Conservation (phyloP, 352 stramenopile genomes). For the Globisporangium heterothallicum region DNA sequence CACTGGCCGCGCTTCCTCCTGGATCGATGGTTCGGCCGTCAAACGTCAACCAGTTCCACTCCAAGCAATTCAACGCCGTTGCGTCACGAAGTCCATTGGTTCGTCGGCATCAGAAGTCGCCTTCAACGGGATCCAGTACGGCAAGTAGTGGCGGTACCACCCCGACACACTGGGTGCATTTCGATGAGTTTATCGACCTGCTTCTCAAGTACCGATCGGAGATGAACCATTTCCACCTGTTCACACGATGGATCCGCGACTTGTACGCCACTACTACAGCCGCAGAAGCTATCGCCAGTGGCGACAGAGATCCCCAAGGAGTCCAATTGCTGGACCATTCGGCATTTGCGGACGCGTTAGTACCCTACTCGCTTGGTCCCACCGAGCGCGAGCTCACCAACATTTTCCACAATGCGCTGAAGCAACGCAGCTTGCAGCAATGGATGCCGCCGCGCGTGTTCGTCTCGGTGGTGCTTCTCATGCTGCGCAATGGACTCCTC, state of each 20-base stretch:
- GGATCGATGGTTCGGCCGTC: conserved; percentile 27
- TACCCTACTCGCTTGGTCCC: conserved; percentile 38
- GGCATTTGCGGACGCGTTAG: conserved; percentile 37
- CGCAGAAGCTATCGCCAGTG: background rate
- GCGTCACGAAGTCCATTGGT: conserved; percentile 46
- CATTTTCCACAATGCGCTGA: conserved; percentile 64
- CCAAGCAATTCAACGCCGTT: conserved; percentile 38
- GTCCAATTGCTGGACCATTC: conserved; percentile 34
- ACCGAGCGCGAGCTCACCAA: conserved; percentile 51
- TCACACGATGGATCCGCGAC: conserved; percentile 48
- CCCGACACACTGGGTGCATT: conserved; percentile 36
- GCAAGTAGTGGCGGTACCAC: background rate
- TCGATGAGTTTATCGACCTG: conserved; percentile 51
- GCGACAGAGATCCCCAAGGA: background rate
- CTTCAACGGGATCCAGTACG: background rate
- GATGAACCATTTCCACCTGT: conserved; percentile 66
- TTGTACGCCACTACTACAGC: conserved; percentile 29
- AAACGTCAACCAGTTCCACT: conserved; percentile 62
- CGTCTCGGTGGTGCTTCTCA: conserved; percentile 49
- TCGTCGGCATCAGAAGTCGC: conserved; percentile 11
- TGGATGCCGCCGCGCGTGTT: conserved; percentile 64
- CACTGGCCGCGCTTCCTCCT: background rate
- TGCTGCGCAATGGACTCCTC: conserved; percentile 51
- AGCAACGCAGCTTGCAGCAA: conserved; percentile 41
- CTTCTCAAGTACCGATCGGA: conserved; percentile 52